Evolutionary conservation across 192 early-diverging fungal genomes (phyloP).

Genomic region (Backusella tarrabulga): DNA sequence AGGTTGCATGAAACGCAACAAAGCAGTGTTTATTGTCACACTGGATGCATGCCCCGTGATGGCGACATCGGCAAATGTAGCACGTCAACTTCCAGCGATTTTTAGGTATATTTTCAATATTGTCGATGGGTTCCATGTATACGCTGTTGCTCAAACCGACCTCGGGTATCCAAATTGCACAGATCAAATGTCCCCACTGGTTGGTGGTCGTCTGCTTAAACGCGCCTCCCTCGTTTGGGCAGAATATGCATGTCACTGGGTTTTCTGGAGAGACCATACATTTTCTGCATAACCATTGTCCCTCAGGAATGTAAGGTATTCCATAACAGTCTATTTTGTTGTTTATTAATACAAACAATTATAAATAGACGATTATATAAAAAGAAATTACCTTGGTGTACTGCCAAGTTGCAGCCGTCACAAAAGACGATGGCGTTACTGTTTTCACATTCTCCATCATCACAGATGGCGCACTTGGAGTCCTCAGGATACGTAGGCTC

Average conservation of each 20-base stretch:
- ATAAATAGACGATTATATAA: background rate
- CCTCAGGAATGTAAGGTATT: slow-evolving; percentile 98
- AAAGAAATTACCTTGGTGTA: slow-evolving; percentile 81
- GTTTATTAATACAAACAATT: background rate
- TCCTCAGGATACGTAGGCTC: slow-evolving; percentile 72
- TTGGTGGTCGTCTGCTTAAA: slow-evolving; percentile 94
- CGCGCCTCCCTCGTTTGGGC: slow-evolving; percentile 91
- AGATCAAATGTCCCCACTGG: slow-evolving; percentile 95
- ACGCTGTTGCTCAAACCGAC: slow-evolving; percentile 81
- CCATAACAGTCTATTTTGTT: slow-evolving; percentile 89
- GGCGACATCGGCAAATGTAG: slow-evolving; percentile 76
- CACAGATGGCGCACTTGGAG: slow-evolving; percentile 90
- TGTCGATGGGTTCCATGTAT: slow-evolving; percentile 98
- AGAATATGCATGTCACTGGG: slow-evolving; percentile 87
- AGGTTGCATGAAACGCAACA: slow-evolving; percentile 90
- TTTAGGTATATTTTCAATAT: slow-evolving; percentile 84
- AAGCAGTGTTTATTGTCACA: slow-evolving; percentile 90
- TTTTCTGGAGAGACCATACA: slow-evolving; percentile 96
- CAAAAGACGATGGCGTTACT: slow-evolving; percentile 99
- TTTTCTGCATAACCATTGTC: slow-evolving; percentile 97
- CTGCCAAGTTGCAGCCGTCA: slow-evolving; percentile 98
- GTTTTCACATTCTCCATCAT: slow-evolving; percentile 99
- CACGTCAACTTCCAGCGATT: slow-evolving; percentile 88
- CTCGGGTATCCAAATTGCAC: slow-evolving; percentile 98
- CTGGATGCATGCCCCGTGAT: slow-evolving; percentile 91